These are phyloP conservation scores for Fusarium palustre DNA, from an alignment of 2,329 filamentous ascomycete genomes.

Conservation along the genomic window DNA sequence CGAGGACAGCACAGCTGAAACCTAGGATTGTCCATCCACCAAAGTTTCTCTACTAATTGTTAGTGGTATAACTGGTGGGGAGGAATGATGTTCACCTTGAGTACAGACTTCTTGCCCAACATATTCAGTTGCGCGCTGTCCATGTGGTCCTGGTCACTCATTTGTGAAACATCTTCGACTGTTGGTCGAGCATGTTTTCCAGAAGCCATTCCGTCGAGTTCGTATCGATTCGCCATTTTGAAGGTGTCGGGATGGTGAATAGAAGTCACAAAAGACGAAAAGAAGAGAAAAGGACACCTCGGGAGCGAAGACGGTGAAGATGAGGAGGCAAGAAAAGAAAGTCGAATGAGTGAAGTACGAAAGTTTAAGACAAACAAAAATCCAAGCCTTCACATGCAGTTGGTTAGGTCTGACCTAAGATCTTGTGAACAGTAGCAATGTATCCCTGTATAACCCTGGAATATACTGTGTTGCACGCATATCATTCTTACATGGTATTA, in stretches of 20 bases:
- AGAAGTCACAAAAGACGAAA: background rate
- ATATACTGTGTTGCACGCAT: background rate
- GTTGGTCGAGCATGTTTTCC: constrained; percentile 21
- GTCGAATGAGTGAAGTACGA: background rate
- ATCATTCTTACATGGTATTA: background rate
- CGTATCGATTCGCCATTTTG: constrained; percentile 7
- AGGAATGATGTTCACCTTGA: constrained; percentile 4
- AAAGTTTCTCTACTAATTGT: constrained; percentile 39
- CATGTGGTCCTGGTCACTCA: constrained; percentile 35
- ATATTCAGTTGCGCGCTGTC: constrained; percentile 41
- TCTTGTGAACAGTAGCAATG: background rate
- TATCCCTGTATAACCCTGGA: background rate
- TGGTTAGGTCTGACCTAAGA: background rate
- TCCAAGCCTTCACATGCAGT: background rate
- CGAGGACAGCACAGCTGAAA: constrained; percentile 46
- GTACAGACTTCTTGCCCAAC: constrained; percentile 20
- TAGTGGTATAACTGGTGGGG: background rate
- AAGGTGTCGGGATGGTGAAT: background rate
- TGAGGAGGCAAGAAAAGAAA: background rate
- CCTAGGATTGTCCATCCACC: constrained; percentile 44
- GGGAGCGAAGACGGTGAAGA: accelerated
- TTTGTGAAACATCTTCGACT: constrained; percentile 6
- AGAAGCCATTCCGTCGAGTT: constrained; percentile 15
- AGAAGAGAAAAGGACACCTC: background rate
- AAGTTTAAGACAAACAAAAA: background rate